Percentiles rank a stretch among this genome's conserved stretches.
phyloP scores from a whole-genome alignment of 2,329 filamentous ascomycete species.

The Gliomastix tumulicola region DNA sequence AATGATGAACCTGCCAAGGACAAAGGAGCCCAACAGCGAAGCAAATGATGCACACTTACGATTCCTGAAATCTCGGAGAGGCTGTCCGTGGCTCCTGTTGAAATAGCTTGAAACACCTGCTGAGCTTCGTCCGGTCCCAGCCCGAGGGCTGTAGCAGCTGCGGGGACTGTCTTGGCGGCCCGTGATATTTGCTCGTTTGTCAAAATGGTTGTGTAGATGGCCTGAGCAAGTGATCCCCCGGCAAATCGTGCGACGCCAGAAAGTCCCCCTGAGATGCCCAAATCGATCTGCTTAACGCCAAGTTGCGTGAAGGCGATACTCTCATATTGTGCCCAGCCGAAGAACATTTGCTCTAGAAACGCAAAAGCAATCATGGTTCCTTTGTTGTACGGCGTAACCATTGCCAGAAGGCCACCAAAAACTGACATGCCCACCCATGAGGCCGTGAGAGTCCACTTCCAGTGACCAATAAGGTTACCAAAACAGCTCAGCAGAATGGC shows the following conservation, averaged over 20 bases:
- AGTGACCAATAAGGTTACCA: conserved; percentile 32
- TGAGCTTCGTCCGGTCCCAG: conserved; percentile 17
- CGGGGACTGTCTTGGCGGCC: conserved; percentile 20
- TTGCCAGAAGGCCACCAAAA: conserved; percentile 33
- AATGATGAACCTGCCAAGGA: not conserved
- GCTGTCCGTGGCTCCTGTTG: conserved; percentile 9
- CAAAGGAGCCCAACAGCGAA: not conserved
- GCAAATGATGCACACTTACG: not conserved
- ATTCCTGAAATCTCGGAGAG: conserved; percentile 15
- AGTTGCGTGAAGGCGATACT: conserved; percentile 40
- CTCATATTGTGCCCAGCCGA: conserved; percentile 38
- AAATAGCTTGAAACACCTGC: conserved; percentile 19
- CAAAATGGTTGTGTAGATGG: conserved; percentile 31
- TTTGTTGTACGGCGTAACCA: conserved; percentile 33
- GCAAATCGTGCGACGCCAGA: conserved; percentile 33
- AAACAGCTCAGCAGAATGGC: conserved; percentile 30
- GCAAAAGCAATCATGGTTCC: conserved; percentile 38
- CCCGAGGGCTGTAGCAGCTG: conserved; percentile 23
- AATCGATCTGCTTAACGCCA: conserved; percentile 36
- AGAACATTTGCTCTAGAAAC: conserved; percentile 35
- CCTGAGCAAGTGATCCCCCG: conserved; percentile 29
- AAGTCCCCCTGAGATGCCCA: conserved; percentile 46
- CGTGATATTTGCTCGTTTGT: conserved; percentile 23
- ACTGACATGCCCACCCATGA: conserved; percentile 36
- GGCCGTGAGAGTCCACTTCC: conserved; percentile 36